Conservation (phyloP, 257 asterid species). For the Knoxia roxburghii region DNA sequence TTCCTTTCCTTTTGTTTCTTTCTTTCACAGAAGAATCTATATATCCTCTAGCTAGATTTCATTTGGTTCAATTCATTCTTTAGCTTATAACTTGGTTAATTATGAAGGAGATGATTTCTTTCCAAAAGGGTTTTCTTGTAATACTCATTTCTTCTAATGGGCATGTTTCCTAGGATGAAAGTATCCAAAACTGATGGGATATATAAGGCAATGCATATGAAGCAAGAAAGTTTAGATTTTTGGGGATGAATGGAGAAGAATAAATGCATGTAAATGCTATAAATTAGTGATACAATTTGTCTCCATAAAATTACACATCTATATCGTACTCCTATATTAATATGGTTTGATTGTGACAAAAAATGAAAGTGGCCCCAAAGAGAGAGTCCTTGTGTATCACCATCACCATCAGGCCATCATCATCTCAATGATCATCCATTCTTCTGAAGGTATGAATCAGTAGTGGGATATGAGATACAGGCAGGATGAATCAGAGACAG, state of each 20-base stretch:
- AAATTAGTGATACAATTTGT: background rate
- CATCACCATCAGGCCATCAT: conserved; percentile 14
- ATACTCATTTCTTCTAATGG: no score
- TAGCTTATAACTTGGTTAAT: no score
- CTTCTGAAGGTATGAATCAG: conserved; percentile 5
- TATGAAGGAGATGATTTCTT: no score
- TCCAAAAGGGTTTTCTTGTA: no score
- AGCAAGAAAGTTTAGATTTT: background rate
- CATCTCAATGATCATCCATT: conserved; percentile 4
- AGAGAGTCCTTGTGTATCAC: conserved; percentile 3
- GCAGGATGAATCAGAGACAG: background rate
- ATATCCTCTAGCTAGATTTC: background rate
- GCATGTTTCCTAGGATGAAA: no score
- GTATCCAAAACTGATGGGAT: background rate
- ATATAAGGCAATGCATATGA: no score
- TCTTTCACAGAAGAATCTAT: background rate
- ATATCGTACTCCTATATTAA: background rate
- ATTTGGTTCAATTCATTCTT: no score
- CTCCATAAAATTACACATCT: no score
- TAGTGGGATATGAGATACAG: conserved; percentile 15
- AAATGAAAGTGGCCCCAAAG: conserved; percentile 15
- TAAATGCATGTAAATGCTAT: background rate
- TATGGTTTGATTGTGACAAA: background rate
- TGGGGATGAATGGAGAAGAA: background rate
- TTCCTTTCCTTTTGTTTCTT: no score